phyloP scores from a whole-genome alignment of 2,329 filamentous ascomycete species.

The Cercospora sojina region DNA sequence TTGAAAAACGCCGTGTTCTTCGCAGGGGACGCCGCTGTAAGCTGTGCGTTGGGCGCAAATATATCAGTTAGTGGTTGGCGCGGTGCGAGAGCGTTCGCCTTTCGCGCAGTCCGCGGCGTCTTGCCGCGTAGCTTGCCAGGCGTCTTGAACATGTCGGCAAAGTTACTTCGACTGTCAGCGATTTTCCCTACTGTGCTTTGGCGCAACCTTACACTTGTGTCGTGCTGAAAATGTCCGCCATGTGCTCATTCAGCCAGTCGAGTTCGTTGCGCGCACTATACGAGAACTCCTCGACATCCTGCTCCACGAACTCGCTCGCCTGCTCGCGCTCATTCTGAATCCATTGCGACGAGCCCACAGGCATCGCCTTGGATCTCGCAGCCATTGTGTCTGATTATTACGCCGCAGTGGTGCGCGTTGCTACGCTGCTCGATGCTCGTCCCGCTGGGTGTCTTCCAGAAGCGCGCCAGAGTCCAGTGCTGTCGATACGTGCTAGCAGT shows the following conservation, averaged over 20 bases:
- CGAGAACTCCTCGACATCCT: constrained; percentile 89
- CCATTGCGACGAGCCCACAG: constrained; percentile 59
- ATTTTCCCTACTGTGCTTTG: background rate
- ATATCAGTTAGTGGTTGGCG: constrained; percentile 56
- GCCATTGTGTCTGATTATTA: constrained; percentile 29
- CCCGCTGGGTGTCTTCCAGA: constrained; percentile 7
- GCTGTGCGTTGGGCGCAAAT: constrained; percentile 46
- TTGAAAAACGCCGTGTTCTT: constrained; percentile 52
- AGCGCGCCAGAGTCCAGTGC: constrained; percentile 14
- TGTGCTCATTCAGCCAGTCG: constrained; percentile 98
- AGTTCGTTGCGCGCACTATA: constrained; percentile 91
- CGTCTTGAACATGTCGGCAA: constrained; percentile 94
- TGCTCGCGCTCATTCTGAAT: constrained; percentile 79
- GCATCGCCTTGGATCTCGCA: constrained; percentile 30
- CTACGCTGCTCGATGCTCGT: constrained; percentile 20
- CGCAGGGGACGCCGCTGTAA: constrained; percentile 54
- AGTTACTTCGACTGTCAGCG: constrained; percentile 62
- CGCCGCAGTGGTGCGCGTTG: constrained; percentile 19
- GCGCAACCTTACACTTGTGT: constrained; percentile 70
- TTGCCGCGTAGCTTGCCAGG: constrained; percentile 80
- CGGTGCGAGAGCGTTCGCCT: constrained; percentile 56
- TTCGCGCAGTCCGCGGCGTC: constrained; percentile 71
- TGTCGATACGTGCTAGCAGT: constrained; percentile 21
- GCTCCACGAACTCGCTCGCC: constrained; percentile 69
- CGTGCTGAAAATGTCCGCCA: constrained; percentile 87